These are phyloP conservation scores for Canariomyces notabilis DNA, from an alignment of 2,329 filamentous ascomycete genomes.

Conservation along the genomic window DNA sequence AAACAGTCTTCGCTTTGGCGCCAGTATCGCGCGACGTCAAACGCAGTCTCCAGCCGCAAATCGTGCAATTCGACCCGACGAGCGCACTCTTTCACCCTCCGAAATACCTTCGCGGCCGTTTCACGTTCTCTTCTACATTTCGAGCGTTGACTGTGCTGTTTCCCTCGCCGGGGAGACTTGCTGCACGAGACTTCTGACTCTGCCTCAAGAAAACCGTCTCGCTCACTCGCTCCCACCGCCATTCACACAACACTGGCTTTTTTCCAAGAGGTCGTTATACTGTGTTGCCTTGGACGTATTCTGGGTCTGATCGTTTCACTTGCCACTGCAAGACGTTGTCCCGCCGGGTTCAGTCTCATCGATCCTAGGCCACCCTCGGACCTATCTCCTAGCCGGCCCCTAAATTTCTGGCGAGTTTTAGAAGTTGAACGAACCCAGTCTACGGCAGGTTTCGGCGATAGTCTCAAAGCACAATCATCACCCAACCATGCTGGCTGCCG, in stretches of 20 bases:
- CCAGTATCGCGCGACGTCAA: constrained; percentile 11
- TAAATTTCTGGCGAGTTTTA: neutral
- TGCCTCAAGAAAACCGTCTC: constrained; percentile 3
- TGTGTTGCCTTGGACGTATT: neutral
- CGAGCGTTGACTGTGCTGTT: constrained; percentile 1
- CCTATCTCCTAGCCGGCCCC: neutral
- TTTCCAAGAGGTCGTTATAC: neutral
- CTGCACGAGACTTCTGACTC: constrained; percentile 14
- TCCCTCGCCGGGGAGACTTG: neutral
- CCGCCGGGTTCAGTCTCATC: neutral
- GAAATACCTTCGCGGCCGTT: neutral
- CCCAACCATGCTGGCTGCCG: constrained; percentile 12
- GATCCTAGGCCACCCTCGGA: neutral
- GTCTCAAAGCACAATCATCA: constrained; percentile 2
- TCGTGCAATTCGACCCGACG: constrained; percentile 5
- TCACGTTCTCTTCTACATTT: constrained; percentile 8
- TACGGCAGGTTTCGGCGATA: neutral
- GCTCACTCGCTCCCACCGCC: constrained; percentile 8
- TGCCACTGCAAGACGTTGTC: neutral
- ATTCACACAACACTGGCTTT: neutral
- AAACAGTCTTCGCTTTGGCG: constrained; percentile 19
- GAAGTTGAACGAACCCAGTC: neutral
- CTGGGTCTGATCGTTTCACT: neutral
- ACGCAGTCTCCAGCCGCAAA: constrained; percentile 12
- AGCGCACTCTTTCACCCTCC: constrained; percentile 4